Evolutionary conservation across 2,329 filamentous ascomycete species (phyloP).

Genomic region (Aspergillus quadricinctus): DNA sequence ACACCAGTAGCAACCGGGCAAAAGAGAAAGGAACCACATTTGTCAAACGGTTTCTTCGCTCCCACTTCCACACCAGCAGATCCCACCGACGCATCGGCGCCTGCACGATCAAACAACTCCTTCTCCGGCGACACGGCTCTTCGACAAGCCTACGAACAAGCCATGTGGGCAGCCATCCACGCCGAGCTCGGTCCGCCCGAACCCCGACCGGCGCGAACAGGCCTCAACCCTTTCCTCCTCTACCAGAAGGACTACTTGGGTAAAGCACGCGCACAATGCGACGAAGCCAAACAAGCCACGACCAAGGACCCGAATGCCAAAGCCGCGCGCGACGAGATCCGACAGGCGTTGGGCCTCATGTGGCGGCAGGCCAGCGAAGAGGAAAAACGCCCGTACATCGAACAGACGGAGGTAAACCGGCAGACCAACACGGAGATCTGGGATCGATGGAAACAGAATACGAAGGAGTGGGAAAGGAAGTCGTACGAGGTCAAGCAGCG

Average conservation of each 20-base stretch:
- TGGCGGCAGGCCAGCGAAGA: conserved; percentile 75
- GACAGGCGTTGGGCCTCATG: conserved; percentile 79
- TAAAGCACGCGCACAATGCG: conserved; percentile 59
- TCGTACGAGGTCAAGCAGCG: conserved; percentile 36
- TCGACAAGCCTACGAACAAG: conserved; percentile 52
- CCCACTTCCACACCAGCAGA: not conserved
- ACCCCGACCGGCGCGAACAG: conserved; percentile 65
- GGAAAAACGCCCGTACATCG: conserved; percentile 71
- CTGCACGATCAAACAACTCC: conserved; percentile 12
- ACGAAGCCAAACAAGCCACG: conserved; percentile 62
- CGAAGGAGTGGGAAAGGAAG: conserved; percentile 46
- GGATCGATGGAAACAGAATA: conserved; percentile 68
- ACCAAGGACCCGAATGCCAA: conserved; percentile 66
- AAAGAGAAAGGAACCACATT: conserved; percentile 20
- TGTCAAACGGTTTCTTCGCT: conserved; percentile 1
- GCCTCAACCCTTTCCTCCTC: conserved; percentile 81
- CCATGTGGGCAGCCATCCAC: conserved; percentile 54
- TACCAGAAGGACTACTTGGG: conserved; percentile 75
- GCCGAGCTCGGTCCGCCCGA: conserved; percentile 69
- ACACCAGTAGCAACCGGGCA: conserved; percentile 18
- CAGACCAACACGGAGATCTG: conserved; percentile 59
- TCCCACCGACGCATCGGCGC: conserved; percentile 1
- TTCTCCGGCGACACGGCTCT: conserved; percentile 24
- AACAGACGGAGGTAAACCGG: conserved; percentile 68
- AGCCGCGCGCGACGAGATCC: conserved; percentile 66